Evolutionary conservation across 345 rosid genomes (phyloP), one percentile per base, ranked within the genome.

Genomic region (Syzygium jambos): DNA sequence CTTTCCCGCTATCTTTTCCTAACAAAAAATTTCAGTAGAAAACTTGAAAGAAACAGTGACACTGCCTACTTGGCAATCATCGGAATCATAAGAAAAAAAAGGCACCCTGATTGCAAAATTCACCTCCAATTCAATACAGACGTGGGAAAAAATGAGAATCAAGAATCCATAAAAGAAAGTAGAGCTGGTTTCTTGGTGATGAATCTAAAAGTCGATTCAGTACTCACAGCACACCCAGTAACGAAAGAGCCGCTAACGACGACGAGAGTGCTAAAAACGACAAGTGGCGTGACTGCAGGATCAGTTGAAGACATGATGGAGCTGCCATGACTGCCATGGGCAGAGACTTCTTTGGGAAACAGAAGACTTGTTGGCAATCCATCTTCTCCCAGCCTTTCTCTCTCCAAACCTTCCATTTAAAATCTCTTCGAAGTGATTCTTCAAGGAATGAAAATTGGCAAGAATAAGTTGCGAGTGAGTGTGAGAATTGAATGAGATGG

Each of bases 191-290:
- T 61, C 34, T 61, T 13, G 73, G 17, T n/a, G 38, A n/a, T 61
- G 19, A 61, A 13, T 61, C 34, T 61, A 61, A n/a, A 61, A 13
- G 46, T 30, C 4, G 78, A 68, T 2, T 19, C 13, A 34, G 52
- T 21, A 84, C 91, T 94, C 89, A 94, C 92, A 63, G 91, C 90
- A 86, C 91, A 91, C 19, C 92, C 92, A 10, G 13, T 78, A 41
- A 78, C 73, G 57, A 91, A 87, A 55, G 92, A 87, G 12, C 90
- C 91, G 23, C 87, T 63, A 3, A 88, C 92, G 46, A 96, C 93
- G 4, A 94, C 90, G 19, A 93, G 87, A 53, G 97, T 92, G 86
- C 96, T 90, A n/a, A 93, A 86, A 25, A 94, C 87, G 63, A 91
- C 87, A 22, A 86, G 54, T 38, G 90, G 87, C 21, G 94, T 91